These are phyloP conservation scores for Ettlia oleoabundans DNA, from an alignment of 139 green algal genomes.

Conservation along the genomic window DNA sequence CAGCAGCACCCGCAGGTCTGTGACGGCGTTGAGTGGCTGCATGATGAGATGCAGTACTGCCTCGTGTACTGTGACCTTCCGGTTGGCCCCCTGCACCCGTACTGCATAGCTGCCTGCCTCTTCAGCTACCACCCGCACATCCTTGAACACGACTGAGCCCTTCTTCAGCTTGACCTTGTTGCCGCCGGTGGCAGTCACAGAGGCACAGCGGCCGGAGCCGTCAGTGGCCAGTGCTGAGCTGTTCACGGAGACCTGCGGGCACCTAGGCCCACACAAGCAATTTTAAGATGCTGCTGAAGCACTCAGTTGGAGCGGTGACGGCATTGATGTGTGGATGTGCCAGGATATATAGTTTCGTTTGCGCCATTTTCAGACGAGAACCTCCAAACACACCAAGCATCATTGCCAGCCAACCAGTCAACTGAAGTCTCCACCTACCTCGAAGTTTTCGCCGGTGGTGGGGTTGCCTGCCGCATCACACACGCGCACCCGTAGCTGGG, in stretches of 20 bases:
- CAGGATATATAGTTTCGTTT: background rate
- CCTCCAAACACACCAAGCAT: too few relatives aligned
- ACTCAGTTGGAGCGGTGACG: too few relatives aligned
- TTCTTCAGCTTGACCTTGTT: constrained; percentile 62
- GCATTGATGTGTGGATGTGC: background rate
- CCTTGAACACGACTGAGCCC: constrained; percentile 61
- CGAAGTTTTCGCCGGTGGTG: constrained; percentile 39
- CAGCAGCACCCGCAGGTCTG: constrained; percentile 35
- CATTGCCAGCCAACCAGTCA: background rate
- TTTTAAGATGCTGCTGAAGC: too few relatives aligned
- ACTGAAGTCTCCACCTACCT: constrained; percentile 31
- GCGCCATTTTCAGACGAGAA: too few relatives aligned
- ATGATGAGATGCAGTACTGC: constrained; percentile 54
- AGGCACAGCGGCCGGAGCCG: constrained; percentile 53
- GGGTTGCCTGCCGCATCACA: constrained; percentile 64
- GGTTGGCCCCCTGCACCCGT: constrained; percentile 34
- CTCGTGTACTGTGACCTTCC: constrained; percentile 62
- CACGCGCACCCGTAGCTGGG: constrained; percentile 46
- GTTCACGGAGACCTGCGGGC: constrained; percentile 55
- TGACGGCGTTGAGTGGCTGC: constrained; percentile 40
- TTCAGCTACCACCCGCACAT: constrained; percentile 58
- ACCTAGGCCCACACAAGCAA: too few relatives aligned
- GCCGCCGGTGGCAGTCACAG: constrained; percentile 49
- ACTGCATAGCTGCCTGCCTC: constrained; percentile 59
- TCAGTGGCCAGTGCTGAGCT: constrained; percentile 54